Evolutionary conservation across 2,329 filamentous ascomycete species (phyloP), one percentile per base, ranked within the genome.

Genomic region (Blastomyces parvus): DNA sequence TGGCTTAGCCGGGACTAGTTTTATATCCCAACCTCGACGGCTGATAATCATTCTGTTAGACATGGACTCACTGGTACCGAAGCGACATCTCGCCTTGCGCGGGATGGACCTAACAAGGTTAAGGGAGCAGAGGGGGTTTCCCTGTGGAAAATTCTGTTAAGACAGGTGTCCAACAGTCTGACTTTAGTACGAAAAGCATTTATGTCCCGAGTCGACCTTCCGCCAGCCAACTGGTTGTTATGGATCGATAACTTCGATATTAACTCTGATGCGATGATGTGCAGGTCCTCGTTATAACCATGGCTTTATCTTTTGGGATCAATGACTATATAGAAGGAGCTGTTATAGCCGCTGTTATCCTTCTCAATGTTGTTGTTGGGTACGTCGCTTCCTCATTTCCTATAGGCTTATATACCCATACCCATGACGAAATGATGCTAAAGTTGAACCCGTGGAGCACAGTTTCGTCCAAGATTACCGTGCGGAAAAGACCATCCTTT

Each of bases 81-180:
- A 74, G 87, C 87, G 67, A 81, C 82, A 75, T 80, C 80, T 78
- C 87, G 87, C 74, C 81, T 90, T 71, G 76, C 77, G 74, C 80
- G 82, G 72, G 80, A 89, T 82, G 88, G 88, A 69, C 82, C 83
- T 69, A 91, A 91, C 79, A 83, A 82, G 73, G 84, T 90, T 79
- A 84, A 87, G 76, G 84, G 85, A 77, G 84, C 86, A 80, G 85
- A 87, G 77, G 85, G 86, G 76, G 77, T 88, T 78, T 89, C 87
- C 76, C 71, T 87, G 76, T 89, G 86, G 84, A 84, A 88, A 78
- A 88, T 90, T 78, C 82, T 90, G 78, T 76, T 90, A 77, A 88
- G 87, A 72, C 88, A 90, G 79, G 83, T 90, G 69, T 88, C 87
- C 68, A 90, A 90, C 78, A 88, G 87, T 78, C 79, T 90, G 76